Percentiles rank a stretch among this genome's conserved stretches.
Evolutionary conservation across 306 rosid genomes (phyloP).

Genomic region (Gillenia trifoliata): DNA sequence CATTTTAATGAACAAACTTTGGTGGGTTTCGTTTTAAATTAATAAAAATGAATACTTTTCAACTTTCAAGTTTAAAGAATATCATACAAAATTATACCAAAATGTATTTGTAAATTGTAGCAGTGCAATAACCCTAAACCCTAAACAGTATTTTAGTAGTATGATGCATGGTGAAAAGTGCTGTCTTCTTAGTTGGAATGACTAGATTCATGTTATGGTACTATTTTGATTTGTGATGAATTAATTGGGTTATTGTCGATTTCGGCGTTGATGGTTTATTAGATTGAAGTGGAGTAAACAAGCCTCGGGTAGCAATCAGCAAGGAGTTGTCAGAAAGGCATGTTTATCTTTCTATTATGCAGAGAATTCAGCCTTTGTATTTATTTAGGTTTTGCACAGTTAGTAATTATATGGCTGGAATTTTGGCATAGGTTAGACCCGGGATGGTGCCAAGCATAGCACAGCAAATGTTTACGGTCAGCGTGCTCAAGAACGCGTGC

Average conservation of each 20-base stretch:
- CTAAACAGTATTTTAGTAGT: not conserved
- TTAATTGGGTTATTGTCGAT: not conserved
- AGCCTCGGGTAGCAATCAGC: conserved; percentile 38
- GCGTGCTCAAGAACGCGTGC: conserved; percentile 44
- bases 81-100: not conserved
- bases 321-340: conserved; percentile 44
- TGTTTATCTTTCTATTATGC: conserved; percentile 16
- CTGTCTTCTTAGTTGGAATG: not conserved
- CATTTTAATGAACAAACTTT: not conserved
- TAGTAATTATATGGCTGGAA: conserved; percentile 21
- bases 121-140: not conserved
- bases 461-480: conserved; percentile 39
- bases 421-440: conserved; percentile 68
- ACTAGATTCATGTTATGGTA: not conserved
- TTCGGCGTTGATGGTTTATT: conserved; percentile 1
- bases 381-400: conserved; percentile 7
- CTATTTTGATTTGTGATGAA: not conserved
- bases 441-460: conserved; percentile 32
- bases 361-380: not conserved
- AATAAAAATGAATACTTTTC: not conserved
- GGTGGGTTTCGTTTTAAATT: not conserved
- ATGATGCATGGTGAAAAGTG: not conserved
- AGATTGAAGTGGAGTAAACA: conserved; percentile 53
- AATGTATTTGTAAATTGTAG: not conserved
- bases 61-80: not conserved